Percentiles rank a stretch among this genome's conserved stretches.
These are phyloP conservation scores for Lactuca saligna DNA, from an alignment of 129 eudicot genomes.

Conservation along the genomic window DNA sequence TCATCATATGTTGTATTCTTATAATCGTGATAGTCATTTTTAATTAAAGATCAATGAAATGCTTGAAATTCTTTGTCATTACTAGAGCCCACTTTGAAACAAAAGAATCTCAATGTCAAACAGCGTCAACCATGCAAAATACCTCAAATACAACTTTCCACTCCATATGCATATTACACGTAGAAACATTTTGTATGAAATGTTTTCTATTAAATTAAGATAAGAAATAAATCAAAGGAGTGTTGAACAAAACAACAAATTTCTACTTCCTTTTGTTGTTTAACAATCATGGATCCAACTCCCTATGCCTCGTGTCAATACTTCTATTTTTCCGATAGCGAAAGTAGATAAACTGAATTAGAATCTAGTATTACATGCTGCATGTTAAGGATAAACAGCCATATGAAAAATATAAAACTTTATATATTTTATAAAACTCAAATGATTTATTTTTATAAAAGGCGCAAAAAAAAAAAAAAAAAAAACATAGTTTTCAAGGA, in stretches of 20 bases:
- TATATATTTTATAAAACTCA: neutral
- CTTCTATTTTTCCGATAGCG: slow-evolving; percentile 30
- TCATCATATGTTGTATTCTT: too few species aligned
- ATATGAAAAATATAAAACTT: neutral
- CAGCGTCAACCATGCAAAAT: slow-evolving; percentile 3
- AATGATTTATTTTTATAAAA: neutral
- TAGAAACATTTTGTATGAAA: neutral
- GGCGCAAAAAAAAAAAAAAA: neutral
- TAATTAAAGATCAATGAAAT: too few species aligned
- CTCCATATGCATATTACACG: neutral
- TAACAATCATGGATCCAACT: slow-evolving; percentile 18
- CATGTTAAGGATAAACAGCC: slow-evolving; percentile 37
- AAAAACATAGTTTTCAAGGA: slow-evolving; percentile 38
- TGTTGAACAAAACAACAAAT: neutral
- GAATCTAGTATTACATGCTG: slow-evolving; percentile 38
- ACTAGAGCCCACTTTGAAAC: too few species aligned
- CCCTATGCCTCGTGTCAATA: slow-evolving; percentile 32
- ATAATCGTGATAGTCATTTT: too few species aligned
- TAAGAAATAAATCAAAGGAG: neutral
- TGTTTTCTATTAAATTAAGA: neutral
- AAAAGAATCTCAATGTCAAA: neutral
- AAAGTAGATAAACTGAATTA: slow-evolving; percentile 63
- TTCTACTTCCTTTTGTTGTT: slow-evolving; percentile 2
- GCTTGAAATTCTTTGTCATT: too few species aligned
- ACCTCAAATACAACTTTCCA: neutral